Base-by-base conservation (phyloP, 306 rosid genomes). In the Prosopis cineraria region DNA sequence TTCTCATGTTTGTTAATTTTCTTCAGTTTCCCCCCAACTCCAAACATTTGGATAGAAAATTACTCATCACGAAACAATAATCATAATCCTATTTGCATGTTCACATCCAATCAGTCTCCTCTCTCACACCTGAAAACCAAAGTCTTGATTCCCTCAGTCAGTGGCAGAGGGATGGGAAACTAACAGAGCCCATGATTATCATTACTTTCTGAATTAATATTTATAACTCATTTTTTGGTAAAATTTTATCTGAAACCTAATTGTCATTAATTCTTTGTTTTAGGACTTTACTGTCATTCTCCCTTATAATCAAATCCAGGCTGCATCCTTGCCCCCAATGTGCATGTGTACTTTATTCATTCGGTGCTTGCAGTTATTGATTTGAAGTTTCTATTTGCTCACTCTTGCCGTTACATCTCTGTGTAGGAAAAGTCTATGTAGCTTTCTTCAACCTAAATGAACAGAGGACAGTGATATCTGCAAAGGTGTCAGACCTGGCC, bases 371-470 rank as follows among this genome's bases (percentile, higher is more conserved):
- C 64, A 5, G 36, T 24, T 27, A 12, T 27, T 58, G 27, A 25
- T 33, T 66, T 66, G 48, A 9, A 39, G 75, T 25, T 64, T 20
- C 71, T 37, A 1, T 79, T 71, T 58, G 74, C 52, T 72, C 72
- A 72, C 63, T 72, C 63, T 27, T 16, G 29, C 24, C 20, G 3
- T 37, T n/a, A 50, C n/a, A 71, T 29, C 22, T 81, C 44, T 72
- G 14, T 78, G 64, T 56, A 92, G 97, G 97, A 81, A 87, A 92
- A 80, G 47, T 90, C 64, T 90, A 92, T 77, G 80, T 92, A 43
- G 96, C 96, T 17, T 87, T 92, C 67, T 92, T 92, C 93, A 92
- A 92, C 80, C 88, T 90, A 78, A 81, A 80, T 80, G 76, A 86
- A 19, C 68, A 19, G 56, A 84, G 69, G 79, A 79, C 81, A 1